Evolutionary conservation across 2,329 filamentous ascomycete genomes (phyloP), one percentile per base, ranked within the genome.

Genomic region (Fusarium multiceps): DNA sequence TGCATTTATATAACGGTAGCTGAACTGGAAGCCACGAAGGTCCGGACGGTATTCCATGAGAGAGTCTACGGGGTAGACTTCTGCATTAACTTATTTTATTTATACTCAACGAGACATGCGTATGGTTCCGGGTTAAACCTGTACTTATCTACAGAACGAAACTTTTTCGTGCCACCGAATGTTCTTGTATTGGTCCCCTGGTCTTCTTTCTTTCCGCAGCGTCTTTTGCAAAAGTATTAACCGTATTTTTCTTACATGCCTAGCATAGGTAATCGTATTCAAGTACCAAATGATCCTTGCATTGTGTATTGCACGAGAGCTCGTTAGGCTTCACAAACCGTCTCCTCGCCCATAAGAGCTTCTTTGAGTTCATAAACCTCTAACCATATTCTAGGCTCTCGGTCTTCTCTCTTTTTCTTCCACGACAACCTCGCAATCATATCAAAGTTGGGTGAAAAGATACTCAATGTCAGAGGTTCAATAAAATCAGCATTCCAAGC

Each of bases 1-100:
- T 34, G 32, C 9, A 37, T 9, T n/a, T 10, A 37, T 37, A 16
- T 18, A 9, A 18, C 18, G 32, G 9, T 6, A 9, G 16, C 34
- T 37, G 34, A 37, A 11, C 5, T 37, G 5, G 1, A 6, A 37
- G 34, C 34, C 18, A 6, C 34, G 18, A 7, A n/a, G 2, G 9
- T 11, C 18, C 9, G 9, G 34, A n/a, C 6, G 6, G 0, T 12
- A 6, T 12, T 37, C 7, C 6, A 37, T 37, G 34, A n/a, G 10
- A n/a, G 9, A 4, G 5, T n/a, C 10, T 37, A n/a, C 1, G 18
- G 5, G 10, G 6, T n/a, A n/a, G 6, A n/a, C 18, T n/a, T 1
- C 0, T 2, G 10, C 18, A 11, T 12, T 7, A 6, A 6, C 10
- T n/a, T n/a, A 37, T 37, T n/a, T 3, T n/a, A 7, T 37, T 12